Conservation (phyloP, 1,284 basidiomycete species). For the Cystobasidium slooffiae region DNA sequence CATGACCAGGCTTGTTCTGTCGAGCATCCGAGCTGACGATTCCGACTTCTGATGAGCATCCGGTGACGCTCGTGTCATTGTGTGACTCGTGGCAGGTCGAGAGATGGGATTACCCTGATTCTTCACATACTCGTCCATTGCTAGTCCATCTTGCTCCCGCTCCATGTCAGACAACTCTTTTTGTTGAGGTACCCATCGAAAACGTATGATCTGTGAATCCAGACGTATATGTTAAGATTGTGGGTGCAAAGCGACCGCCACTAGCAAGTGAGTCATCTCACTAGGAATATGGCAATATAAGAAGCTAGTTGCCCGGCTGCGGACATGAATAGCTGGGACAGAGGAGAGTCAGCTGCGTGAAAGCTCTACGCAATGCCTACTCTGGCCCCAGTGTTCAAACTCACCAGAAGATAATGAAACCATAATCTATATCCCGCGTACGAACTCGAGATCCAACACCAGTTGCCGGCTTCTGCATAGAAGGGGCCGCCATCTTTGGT, state of each 20-base stretch:
- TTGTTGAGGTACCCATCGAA: slow-evolving; percentile 1
- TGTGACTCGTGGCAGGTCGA: not conserved
- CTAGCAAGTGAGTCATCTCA: not conserved
- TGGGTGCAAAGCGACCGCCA: not conserved
- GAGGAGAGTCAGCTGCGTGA: not conserved
- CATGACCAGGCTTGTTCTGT: slow-evolving; percentile 37
- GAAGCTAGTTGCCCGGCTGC: slow-evolving; percentile 28
- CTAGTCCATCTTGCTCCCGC: not conserved
- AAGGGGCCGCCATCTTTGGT: slow-evolving; percentile 16
- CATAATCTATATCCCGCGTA: slow-evolving; percentile 35
- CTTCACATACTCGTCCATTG: not conserved
- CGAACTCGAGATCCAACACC: slow-evolving; percentile 40
- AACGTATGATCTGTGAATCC: not conserved
- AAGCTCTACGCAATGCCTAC: not conserved
- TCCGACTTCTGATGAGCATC: not conserved
- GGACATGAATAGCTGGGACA: slow-evolving; percentile 31
- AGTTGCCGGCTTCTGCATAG: slow-evolving; percentile 34
- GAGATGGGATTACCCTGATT: not conserved
- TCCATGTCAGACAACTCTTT: not conserved
- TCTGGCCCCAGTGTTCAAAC: not conserved
- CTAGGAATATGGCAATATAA: slow-evolving; percentile 35
- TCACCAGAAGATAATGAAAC: slow-evolving; percentile 42
- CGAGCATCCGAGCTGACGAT: slow-evolving; percentile 12
- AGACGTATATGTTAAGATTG: not conserved
- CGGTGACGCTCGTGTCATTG: not conserved